Percentiles rank a stretch among this genome's conserved stretches.
phyloP scores from a whole-genome alignment of 805 yeast genomes.

The Wickerhamiella cacticola region DNA sequence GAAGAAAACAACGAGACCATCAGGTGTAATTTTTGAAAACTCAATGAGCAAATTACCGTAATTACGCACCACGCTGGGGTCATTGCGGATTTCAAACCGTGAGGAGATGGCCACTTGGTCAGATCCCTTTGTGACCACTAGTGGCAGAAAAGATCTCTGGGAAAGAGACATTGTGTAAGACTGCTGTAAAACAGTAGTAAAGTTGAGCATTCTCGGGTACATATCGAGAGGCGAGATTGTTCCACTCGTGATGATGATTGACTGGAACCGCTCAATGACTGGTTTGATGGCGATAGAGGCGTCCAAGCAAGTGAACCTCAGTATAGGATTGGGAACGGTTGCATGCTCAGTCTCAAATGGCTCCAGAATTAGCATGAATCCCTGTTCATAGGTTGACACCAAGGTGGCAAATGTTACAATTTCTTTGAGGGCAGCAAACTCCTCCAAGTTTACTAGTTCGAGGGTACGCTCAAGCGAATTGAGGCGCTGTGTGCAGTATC shows the following conservation, averaged over 20 bases:
- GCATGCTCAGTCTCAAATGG: conserved; percentile 93
- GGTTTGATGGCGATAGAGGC: conserved; percentile 98
- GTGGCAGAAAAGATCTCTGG: conserved; percentile 81
- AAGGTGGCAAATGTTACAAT: conserved; percentile 94
- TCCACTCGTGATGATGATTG: conserved; percentile 93
- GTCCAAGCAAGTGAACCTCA: conserved; percentile 88
- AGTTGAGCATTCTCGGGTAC: conserved; percentile 95
- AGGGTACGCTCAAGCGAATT: conserved; percentile 80
- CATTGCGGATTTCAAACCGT: conserved; percentile 91
- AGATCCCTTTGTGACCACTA: conserved; percentile 93
- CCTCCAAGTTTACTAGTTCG: conserved; percentile 80
- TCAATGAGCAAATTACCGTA: conserved; percentile 88
- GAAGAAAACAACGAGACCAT: conserved; percentile 94
- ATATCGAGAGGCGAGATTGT: conserved; percentile 96
- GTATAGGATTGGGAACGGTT: conserved; percentile 92
- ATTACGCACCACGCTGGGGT: conserved; percentile 94
- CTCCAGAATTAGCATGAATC: conserved; percentile 82
- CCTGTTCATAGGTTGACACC: conserved; percentile 87
- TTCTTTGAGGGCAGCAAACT: conserved; percentile 83
- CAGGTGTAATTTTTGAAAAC: conserved; percentile 91
- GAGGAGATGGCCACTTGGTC: conserved; percentile 97
- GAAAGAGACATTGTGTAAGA: conserved; percentile 94
- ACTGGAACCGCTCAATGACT: conserved; percentile 80
- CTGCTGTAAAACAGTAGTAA: conserved; percentile 85
- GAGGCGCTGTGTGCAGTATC: conserved; percentile 85